Evolutionary conservation across 495 filamentous ascomycete genomes (phyloP), one percentile per base, ranked within the genome.

Genomic region (Aspergillus incahuasiensis): DNA sequence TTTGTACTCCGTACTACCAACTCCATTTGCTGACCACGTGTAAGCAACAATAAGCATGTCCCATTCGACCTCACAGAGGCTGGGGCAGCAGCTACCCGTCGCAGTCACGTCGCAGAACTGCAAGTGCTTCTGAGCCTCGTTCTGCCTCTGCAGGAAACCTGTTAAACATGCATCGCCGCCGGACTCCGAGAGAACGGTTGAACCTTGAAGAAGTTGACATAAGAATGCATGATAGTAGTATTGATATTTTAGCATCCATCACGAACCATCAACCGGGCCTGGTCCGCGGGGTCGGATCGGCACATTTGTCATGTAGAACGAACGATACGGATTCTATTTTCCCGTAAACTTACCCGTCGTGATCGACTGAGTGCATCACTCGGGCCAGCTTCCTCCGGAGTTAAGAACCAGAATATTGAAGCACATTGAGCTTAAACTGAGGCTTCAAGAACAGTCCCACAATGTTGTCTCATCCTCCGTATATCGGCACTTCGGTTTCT

Each of bases 321-420:
- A 62, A 66, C 63, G 65, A 68, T 63, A 68, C 72, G 72, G 72
- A 71, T 72, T 72, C 63, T 70, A 68, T 75, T 73, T 75, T 72
- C 69, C 72, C 69, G 70, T 59, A 32, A 49, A 40, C 48, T 50
- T 50, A 50, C 40, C 48, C 48, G 48, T 40, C 45, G 53, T 42
- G 47, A 48, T 55, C 46, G 21, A 58, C 35, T 35, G 25, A 25
- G 43, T 30, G 32, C 45, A 59, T 55, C 54, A 55, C 35, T 43
- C 54, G 54, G 54, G 22, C 44, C 54, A 56, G 54, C 46, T 44
- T 44, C 43, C 54, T 56, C 54, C 54, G 54, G 46, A 38, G 41
- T 54, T 54, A 47, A 35, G 42, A 39, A 28, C 15, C 22, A 28
- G 43, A 21, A 28, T 40, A 5, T 22, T 13, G 19, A 15, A 12